These are phyloP conservation scores for Penicillium hordei DNA, from an alignment of 2,329 filamentous ascomycete species.

Conservation along the genomic window DNA sequence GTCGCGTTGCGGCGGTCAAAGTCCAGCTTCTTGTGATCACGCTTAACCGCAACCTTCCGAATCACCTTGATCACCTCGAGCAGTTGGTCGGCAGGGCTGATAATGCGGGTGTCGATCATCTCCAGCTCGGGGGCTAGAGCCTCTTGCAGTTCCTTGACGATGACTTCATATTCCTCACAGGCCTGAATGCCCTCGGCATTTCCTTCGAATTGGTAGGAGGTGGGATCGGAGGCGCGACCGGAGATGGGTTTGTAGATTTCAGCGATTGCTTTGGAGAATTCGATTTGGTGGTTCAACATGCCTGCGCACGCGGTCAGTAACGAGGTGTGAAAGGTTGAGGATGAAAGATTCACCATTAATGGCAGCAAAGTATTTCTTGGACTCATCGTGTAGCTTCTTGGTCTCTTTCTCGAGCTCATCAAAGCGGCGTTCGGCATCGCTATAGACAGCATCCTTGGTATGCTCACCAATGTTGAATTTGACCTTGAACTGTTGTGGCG, in stretches of 20 bases:
- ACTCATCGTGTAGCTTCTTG: conserved; percentile 95
- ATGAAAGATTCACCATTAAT: conserved; percentile 69
- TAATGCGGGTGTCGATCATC: conserved; percentile 91
- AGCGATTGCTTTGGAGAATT: conserved; percentile 92
- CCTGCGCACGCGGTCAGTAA: conserved; percentile 43
- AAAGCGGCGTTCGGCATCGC: conserved; percentile 91
- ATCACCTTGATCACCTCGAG: conserved; percentile 94
- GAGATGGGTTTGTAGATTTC: conserved; percentile 99
- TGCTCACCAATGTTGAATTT: conserved; percentile 95
- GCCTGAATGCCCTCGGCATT: conserved; percentile 91
- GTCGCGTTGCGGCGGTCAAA: conserved; percentile 82
- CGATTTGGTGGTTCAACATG: conserved; percentile 97
- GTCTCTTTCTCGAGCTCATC: conserved; percentile 92
- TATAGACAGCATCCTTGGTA: conserved; percentile 92
- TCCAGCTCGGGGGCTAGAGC: conserved; percentile 89
- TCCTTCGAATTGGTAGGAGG: conserved; percentile 75
- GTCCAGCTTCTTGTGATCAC: conserved; percentile 96
- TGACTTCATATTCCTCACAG: conserved; percentile 92
- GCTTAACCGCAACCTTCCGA: conserved; percentile 81
- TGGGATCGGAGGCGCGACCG: conserved; percentile 89
- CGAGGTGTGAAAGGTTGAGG: not conserved
- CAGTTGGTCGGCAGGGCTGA: conserved; percentile 89
- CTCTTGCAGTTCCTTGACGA: conserved; percentile 86
- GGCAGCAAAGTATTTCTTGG: conserved; percentile 93
- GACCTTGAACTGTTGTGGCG: conserved; percentile 86